Evolutionary conservation across 305 asterid species (phyloP).

Genomic region (Rubia balearica): DNA sequence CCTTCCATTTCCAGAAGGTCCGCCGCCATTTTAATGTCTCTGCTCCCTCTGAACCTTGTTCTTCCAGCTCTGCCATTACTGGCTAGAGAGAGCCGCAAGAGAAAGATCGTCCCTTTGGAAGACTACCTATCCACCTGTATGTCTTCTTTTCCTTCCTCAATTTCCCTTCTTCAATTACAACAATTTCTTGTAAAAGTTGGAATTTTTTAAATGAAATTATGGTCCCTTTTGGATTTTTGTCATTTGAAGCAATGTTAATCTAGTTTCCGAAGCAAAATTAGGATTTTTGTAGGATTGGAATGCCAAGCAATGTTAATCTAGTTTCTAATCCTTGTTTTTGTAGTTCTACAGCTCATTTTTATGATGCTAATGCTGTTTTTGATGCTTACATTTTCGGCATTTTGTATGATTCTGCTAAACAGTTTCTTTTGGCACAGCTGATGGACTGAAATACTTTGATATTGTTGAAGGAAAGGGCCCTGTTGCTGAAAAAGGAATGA

Average conservation of each 20-base stretch:
- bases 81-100: constrained; percentile 88
- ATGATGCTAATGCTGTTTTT: background rate
- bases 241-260: background rate
- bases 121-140: constrained; percentile 56
- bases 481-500: constrained; percentile 70
- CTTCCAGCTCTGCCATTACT: constrained; percentile 48
- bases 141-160: constrained; percentile 20
- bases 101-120: constrained; percentile 62
- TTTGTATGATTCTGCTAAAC: constrained; percentile 16
- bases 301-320: too few species aligned
- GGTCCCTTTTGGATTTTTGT: background rate
- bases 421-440: constrained; percentile 47
- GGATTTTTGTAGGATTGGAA: background rate
- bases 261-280: background rate
- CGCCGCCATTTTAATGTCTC: constrained; percentile 49
- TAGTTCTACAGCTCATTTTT: background rate
- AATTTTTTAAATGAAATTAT: too few species aligned
- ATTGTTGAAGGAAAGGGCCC: constrained; percentile 76
- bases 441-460: constrained; percentile 81
- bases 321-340: too few species aligned
- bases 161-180: background rate
- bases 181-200: too few species aligned
- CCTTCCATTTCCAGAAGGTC: constrained; percentile 71
- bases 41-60: constrained; percentile 39
- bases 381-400: background rate